These are phyloP conservation scores for Raffaelea deltoideospora DNA, from an alignment of 2,329 filamentous ascomycete species.

Conservation along the genomic window DNA sequence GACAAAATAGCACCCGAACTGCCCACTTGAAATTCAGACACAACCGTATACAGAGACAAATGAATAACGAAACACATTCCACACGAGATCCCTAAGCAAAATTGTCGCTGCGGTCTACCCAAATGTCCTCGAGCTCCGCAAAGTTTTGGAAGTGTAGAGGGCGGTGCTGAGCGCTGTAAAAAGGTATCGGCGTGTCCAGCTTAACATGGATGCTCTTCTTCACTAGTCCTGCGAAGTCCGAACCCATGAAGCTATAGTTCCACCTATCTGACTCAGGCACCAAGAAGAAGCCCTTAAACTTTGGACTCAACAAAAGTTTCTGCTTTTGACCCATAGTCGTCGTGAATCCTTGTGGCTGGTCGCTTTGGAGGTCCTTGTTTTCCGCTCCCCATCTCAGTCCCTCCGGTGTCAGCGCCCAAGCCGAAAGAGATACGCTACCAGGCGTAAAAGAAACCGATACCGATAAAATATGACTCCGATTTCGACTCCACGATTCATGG, in stretches of 20 bases:
- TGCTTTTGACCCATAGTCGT: conserved; percentile 90
- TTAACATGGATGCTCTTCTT: conserved; percentile 87
- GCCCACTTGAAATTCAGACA: too few species aligned
- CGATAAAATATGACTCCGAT: conserved; percentile 78
- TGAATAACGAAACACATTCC: too few species aligned
- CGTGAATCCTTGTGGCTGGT: conserved; percentile 87
- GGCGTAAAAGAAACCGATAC: conserved; percentile 95
- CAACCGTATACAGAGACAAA: too few species aligned
- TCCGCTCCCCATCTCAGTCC: conserved; percentile 96
- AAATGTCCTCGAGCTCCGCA: conserved; percentile 90
- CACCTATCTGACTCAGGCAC: conserved; percentile 80
- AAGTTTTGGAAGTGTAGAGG: conserved; percentile 96
- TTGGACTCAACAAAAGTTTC: conserved; percentile 81
- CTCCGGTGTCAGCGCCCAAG: conserved; percentile 80
- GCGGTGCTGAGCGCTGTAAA: conserved; percentile 85
- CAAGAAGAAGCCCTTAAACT: conserved; percentile 90
- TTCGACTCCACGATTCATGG: conserved; percentile 51
- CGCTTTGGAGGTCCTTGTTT: conserved; percentile 83
- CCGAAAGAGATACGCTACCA: conserved; percentile 84
- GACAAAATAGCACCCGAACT: too few species aligned
- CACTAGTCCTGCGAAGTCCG: conserved; percentile 70
- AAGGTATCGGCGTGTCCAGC: conserved; percentile 77
- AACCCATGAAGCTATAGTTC: conserved; percentile 99
- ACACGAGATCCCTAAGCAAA: too few species aligned
- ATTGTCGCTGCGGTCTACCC: conserved; percentile 84